Conservation (phyloP, 345 rosid species). For the Corchorus olitorius region DNA sequence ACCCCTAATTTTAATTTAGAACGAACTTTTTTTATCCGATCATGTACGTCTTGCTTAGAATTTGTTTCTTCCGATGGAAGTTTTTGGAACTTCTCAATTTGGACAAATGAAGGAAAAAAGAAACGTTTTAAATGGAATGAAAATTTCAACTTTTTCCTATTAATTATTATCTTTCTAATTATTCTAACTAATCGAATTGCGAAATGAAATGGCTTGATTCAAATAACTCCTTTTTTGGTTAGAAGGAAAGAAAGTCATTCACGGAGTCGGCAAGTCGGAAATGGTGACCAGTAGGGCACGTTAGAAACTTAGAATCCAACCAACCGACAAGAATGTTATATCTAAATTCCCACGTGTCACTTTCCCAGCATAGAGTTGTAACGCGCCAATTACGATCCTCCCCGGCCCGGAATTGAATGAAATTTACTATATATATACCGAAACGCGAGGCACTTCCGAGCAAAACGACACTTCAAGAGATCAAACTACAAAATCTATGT, state of each 20-base stretch:
- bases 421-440: not conserved
- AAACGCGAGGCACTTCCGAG: not conserved
- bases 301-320: constrained; percentile 3
- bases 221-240: not conserved
- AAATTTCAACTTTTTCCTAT: too few relatives aligned
- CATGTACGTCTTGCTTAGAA: too few relatives aligned
- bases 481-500: too few relatives aligned
- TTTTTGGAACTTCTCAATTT: too few relatives aligned
- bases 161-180: too few relatives aligned
- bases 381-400: not conserved
- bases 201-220: constrained; percentile 6
- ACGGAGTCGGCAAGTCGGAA: constrained; percentile 18
- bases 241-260: not conserved
- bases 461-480: not conserved
- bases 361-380: not conserved
- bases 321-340: not conserved
- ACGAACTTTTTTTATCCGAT: too few relatives aligned
- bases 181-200: too few relatives aligned
- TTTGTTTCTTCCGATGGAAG: too few relatives aligned
- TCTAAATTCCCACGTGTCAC: not conserved
- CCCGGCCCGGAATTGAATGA: not conserved
- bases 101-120: too few relatives aligned
- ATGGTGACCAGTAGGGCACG: constrained; percentile 7
- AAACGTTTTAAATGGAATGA: too few relatives aligned
- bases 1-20: too few relatives aligned